Base-by-base conservation (phyloP, 495 filamentous ascomycete species). In the Penicillium malachiteum region DNA sequence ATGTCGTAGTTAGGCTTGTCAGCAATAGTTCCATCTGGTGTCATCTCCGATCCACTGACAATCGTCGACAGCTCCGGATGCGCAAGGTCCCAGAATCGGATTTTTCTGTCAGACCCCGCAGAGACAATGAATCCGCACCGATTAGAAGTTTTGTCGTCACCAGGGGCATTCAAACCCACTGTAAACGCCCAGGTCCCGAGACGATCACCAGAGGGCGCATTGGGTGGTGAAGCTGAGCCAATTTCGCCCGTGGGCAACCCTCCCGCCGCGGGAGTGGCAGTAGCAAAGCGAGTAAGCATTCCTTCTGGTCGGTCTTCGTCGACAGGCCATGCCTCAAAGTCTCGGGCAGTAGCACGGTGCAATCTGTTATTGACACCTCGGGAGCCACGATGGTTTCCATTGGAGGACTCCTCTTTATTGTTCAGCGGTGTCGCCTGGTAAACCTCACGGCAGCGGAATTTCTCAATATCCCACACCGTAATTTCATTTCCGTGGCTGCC, bases 391-490 rank as follows among this genome's bases (percentile, higher is more conserved):
- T 57, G 56, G 8, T 50, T 62, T 2, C 59, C 65, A 35, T 63
- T 65, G 5, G 67, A 9, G 9, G 46, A 50, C 18, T 51, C 48
- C 11, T 61, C 63, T 42, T 52, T 54, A n/a, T 48, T 16, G 18
- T 54, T 58, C 4, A 52, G 56, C 5, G 70, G 71, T 17, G 71
- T 76, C 6, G 86, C 82, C 12, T 89, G 86, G 71, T 93, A 97
- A 3, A 96, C 86, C 69, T 97, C 93, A 56, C 91, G 83, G 60
- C 95, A 97, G 54, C 87, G 81, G 16, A 86, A 83, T 65, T 93
- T 94, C 64, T 97, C 92, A 13, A 96, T 77, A 70, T 99, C 95
- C 94, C 94, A 99, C 2, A 95, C 87, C 1, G 91, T 95, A 14
- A 99, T 82, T 64, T 97, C 93, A 50, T 77, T 74, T n/a, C 89